Conservation (phyloP, 108 stramenopile genomes). For the Cyclotella sp. region DNA sequence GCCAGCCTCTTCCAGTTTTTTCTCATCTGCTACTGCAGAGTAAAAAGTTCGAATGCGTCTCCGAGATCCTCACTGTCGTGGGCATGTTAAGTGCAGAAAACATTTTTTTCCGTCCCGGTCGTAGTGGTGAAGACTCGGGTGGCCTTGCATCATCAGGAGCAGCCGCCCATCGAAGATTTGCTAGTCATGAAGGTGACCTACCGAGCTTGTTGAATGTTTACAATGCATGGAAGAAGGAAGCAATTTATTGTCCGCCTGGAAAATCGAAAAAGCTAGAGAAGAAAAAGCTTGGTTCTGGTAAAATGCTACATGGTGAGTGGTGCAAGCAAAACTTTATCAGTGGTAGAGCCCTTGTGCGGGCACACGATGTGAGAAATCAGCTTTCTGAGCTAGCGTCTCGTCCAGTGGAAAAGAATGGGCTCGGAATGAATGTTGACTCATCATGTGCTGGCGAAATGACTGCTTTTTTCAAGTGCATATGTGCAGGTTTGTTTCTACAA, state of each 20-base stretch:
- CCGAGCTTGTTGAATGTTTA: constrained; percentile 94
- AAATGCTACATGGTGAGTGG: constrained; percentile 82
- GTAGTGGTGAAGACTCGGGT: constrained; percentile 72
- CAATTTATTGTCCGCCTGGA: constrained; percentile 58
- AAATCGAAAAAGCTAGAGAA: constrained; percentile 41
- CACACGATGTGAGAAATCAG: constrained; percentile 76
- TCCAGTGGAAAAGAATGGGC: constrained; percentile 57
- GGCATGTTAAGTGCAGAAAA: constrained; percentile 96
- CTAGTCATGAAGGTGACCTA: constrained; percentile 93
- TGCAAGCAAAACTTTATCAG: constrained; percentile 81
- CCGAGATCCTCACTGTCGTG: constrained; percentile 93
- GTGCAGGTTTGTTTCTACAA: constrained; percentile 92
- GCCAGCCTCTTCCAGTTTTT: constrained; percentile 39
- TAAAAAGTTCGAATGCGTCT: constrained; percentile 76
- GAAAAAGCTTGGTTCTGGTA: constrained; percentile 40
- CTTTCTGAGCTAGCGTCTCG: constrained; percentile 63
- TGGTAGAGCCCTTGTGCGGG: constrained; percentile 73
- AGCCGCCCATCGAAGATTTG: constrained; percentile 77
- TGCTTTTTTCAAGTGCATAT: constrained; percentile 84
- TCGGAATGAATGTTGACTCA: constrained; percentile 65
- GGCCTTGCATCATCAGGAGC: constrained; percentile 75
- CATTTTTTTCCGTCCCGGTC: constrained; percentile 92
- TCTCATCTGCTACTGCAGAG: constrained; percentile 81
- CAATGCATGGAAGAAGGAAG: constrained; percentile 88
- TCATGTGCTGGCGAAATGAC: constrained; percentile 72